Percentiles rank a stretch among this genome's conserved stretches.
phyloP scores from a whole-genome alignment of 2,329 filamentous ascomycete genomes.

The Colletotrichum eremochloae region DNA sequence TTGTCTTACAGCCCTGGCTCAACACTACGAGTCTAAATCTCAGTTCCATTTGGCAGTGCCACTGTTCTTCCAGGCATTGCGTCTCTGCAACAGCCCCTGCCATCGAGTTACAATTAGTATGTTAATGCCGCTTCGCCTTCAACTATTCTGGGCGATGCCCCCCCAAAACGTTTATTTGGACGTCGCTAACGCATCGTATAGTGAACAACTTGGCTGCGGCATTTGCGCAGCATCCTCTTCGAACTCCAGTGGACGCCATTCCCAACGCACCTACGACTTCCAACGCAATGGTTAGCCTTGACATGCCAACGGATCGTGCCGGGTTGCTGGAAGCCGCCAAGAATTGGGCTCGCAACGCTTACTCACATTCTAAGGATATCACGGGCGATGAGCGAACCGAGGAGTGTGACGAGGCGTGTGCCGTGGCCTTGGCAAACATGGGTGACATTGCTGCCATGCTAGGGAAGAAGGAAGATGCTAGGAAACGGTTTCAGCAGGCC shows the following conservation, averaged over 20 bases:
- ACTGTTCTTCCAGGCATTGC: slow-evolving; percentile 86
- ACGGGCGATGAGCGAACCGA: slow-evolving; percentile 75
- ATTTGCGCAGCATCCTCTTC: slow-evolving; percentile 75
- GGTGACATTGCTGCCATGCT: slow-evolving; percentile 86
- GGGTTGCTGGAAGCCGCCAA: slow-evolving; percentile 77
- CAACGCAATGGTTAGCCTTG: slow-evolving; percentile 29
- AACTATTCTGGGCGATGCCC: neutral
- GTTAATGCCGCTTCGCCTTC: slow-evolving; percentile 47
- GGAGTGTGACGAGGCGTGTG: slow-evolving; percentile 88
- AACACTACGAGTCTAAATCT: slow-evolving; percentile 79
- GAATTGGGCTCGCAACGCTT: slow-evolving; percentile 84
- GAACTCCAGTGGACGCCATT: slow-evolving; percentile 44
- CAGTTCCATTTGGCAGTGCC: slow-evolving; percentile 87
- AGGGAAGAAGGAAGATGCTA: slow-evolving; percentile 74
- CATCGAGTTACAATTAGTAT: slow-evolving; percentile 84
- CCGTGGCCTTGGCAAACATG: slow-evolving; percentile 86
- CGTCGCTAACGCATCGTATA: slow-evolving; percentile 47
- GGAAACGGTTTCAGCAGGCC: slow-evolving; percentile 77
- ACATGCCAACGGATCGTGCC: slow-evolving; percentile 63
- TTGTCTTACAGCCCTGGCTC: slow-evolving; percentile 72
- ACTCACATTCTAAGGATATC: slow-evolving; percentile 75
- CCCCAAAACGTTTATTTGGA: neutral
- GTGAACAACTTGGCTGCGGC: slow-evolving; percentile 86
- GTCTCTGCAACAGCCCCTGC: slow-evolving; percentile 75
- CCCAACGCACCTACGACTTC: slow-evolving; percentile 34